Evolutionary conservation across 257 asterid genomes (phyloP), one percentile per base, ranked within the genome.

Genomic region (Asclepias syriaca): DNA sequence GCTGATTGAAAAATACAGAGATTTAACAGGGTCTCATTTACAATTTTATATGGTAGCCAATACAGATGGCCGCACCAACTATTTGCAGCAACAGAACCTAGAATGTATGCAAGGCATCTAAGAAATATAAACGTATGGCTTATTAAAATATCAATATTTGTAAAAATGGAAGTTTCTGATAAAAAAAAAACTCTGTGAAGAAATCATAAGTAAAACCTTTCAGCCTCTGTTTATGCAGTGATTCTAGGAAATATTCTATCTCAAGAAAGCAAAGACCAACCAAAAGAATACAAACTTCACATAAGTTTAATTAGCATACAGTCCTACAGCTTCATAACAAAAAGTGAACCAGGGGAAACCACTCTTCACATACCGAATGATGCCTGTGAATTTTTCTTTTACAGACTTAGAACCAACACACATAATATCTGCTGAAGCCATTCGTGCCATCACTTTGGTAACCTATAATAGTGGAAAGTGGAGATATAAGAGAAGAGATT

Each of bases 381-480:
- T 89, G 84, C 96, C 97, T 0, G 97, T 81, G 75, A 94, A 94
- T 67, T 88, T 88, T 72, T 91, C 97, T 75, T 85, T 78, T n/a
- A 89, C 92, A 43, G 96, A 89, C 79, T 91, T 88, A 81, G 94
- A 84, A 67, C 96, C 96, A 12, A 94, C 93, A 53, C 98, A 91
- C 80, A 89, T 80, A 70, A 94, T 91, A 83, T 91, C 96, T 16
- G 86, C 90, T 1, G 97, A 84, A 76, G 96, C 96, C 86, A 88
- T 85, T 81, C 85, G 88, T 40, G 97, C 84, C 98, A 94, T 94
- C 81, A 91, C 98, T 72, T 88, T 94, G 14, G 96, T 94, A 60
- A 94, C 87, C 99, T 94, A 83, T 39, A 80, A 80, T 50, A 71
- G 32, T 48, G 8, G 50, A 57, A 24, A 8, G n/a, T 16, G 5